phyloP scores from a whole-genome alignment of 2,329 filamentous ascomycete species.

The Zalaria sp. region DNA sequence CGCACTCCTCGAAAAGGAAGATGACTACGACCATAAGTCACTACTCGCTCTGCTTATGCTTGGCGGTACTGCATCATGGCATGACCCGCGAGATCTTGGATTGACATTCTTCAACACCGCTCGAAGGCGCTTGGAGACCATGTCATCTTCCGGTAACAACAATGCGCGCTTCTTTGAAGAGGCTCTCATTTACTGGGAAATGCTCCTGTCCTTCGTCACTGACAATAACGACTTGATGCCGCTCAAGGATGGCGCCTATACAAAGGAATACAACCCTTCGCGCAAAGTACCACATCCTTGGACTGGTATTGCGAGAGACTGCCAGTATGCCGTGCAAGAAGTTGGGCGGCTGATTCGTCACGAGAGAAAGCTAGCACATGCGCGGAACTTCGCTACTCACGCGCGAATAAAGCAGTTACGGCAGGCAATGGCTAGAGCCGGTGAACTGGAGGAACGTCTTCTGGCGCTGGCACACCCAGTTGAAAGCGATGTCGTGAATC shows the following conservation, averaged over 20 bases:
- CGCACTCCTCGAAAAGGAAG: slow-evolving; percentile 35
- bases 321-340: slow-evolving; percentile 30
- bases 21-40: slow-evolving; percentile 6
- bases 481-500: slow-evolving; percentile 33
- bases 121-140: slow-evolving; percentile 14
- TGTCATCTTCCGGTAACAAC: slow-evolving; percentile 16
- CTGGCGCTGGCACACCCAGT: slow-evolving; percentile 33
- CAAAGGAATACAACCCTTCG: too few relatives aligned
- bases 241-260: slow-evolving; percentile 1
- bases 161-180: slow-evolving; percentile 39
- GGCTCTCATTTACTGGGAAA: slow-evolving; percentile 45
- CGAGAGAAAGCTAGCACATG: slow-evolving; percentile 6
- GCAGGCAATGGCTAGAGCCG: slow-evolving; percentile 15
- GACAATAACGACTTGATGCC: slow-evolving; percentile 17
- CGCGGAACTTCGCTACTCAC: background rate
- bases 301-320: slow-evolving; percentile 34
- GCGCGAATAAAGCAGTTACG: slow-evolving; percentile 8
- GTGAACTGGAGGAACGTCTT: slow-evolving; percentile 34
- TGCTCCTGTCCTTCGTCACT: slow-evolving; percentile 40
- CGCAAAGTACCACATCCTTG: slow-evolving; percentile 26
- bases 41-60: slow-evolving; percentile 44
- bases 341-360: slow-evolving; percentile 23
- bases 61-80: slow-evolving; percentile 47
- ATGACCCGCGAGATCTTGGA: slow-evolving; percentile 41
- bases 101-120: slow-evolving; percentile 37